Evolutionary conservation across 768 basidiomycete species (phyloP), one percentile per base, ranked within the genome.

Genomic region (Termitomyces sp.): DNA sequence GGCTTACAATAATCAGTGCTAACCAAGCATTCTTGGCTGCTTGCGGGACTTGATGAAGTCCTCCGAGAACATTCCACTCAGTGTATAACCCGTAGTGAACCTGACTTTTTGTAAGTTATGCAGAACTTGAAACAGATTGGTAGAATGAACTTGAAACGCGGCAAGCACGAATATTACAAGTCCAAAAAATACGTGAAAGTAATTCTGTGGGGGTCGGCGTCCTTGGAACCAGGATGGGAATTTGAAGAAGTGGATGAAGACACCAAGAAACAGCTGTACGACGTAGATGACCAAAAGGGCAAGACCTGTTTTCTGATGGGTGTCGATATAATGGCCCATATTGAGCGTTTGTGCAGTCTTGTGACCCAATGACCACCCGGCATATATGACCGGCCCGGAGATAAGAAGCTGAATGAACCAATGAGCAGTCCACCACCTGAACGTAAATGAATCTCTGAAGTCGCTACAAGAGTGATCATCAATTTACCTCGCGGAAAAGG

Each of bases 261-360:
- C 56, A 22, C 86, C 85, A 27, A 84, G 59, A 3, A 71, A 4
- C 36, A 81, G 48, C 66, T 87, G 85, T 6, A 71, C 57, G 55
- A 80, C 53, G 66, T 86, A 86, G 9, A 88, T 68, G 46, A 80
- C 71, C 43, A 86, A 71, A 46, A 87, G 72, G 8, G 76, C 74
- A 42, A 82, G 65, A 14, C 85, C 85, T 39, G 77, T 72, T 66
- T 74, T 76, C 75, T 84, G 71, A 63, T 77, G 85, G 4, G 75
- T 69, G 61, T 82, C 79, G 47, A 68, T 62, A 47, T 76, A 74
- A 43, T 74, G 68, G 0, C 64, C 59, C n/a, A 67, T 53, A 6
- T 64, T 63, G 43, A 76, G 66, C 20, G 61, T n/a, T 13, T 62
- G 55, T 5, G 76, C 69, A 4, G 73, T 68, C 47, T 70, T 58